phyloP scores from a whole-genome alignment of 495 filamentous ascomycete species.

The Xeromyces bisporus region DNA sequence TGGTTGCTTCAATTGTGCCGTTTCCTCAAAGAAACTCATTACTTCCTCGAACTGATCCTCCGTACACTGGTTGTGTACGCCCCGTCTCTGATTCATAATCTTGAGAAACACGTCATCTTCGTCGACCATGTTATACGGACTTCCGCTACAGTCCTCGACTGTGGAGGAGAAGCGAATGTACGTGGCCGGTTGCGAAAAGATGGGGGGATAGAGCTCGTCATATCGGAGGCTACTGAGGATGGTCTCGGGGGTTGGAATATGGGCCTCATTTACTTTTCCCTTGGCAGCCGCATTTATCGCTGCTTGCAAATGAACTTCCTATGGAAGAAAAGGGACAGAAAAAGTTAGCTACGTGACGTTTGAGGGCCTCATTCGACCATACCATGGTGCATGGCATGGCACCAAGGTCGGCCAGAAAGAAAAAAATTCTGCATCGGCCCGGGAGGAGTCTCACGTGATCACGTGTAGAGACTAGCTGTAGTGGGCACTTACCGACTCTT shows the following conservation, averaged over 20 bases:
- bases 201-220: constrained; percentile 67
- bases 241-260: constrained; percentile 81
- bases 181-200: constrained; percentile 66
- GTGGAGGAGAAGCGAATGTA: constrained; percentile 98
- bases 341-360: constrained; percentile 7
- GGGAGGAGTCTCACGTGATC: constrained; percentile 38
- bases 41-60: constrained; percentile 85
- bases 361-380: too few species aligned
- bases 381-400: too few species aligned
- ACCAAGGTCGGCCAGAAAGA: constrained; percentile 1
- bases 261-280: constrained; percentile 53
- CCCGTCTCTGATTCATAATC: constrained; percentile 61
- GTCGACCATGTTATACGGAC: constrained; percentile 79
- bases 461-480: constrained; percentile 22
- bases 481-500: constrained; percentile 76
- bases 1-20: constrained; percentile 60
- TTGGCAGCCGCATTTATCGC: constrained; percentile 65
- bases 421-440: not conserved
- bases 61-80: constrained; percentile 46
- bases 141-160: constrained; percentile 81
- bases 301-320: constrained; percentile 98
- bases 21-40: constrained; percentile 91
- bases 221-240: constrained; percentile 58
- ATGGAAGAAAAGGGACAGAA: constrained; percentile 11
- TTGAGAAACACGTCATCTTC: constrained; percentile 78